Evolutionary conservation across 345 rosid genomes (phyloP).

Genomic region (Murraya paniculata): DNA sequence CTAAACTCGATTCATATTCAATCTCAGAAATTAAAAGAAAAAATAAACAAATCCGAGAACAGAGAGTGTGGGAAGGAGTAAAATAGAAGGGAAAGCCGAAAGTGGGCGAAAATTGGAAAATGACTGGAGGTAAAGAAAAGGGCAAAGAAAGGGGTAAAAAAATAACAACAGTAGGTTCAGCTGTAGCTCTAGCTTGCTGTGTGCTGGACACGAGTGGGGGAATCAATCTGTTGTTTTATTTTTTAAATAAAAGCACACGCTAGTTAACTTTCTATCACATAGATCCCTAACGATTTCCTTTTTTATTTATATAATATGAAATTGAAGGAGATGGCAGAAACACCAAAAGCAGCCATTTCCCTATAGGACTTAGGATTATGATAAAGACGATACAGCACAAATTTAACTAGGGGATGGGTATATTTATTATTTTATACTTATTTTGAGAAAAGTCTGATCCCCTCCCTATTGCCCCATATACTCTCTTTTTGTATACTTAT

Average conservation of each 20-base stretch:
- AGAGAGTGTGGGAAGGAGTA: not conserved
- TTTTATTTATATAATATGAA: not conserved
- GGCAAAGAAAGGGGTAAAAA: not conserved
- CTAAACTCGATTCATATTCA: constrained; percentile 23
- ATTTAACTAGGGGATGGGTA: no score
- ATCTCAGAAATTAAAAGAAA: not conserved
- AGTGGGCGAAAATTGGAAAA: not conserved
- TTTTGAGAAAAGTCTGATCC: no score
- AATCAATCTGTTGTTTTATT: not conserved
- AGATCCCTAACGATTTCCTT: not conserved
- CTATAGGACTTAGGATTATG: no score
- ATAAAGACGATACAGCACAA: no score
- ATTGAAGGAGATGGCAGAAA: no score
- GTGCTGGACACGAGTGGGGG: not conserved
- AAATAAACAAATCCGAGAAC: not conserved
- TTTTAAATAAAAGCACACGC: no score
- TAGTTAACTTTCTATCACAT: not conserved
- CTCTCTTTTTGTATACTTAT: no score
- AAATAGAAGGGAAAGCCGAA: not conserved
- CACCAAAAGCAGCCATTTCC: no score
- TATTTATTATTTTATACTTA: no score
- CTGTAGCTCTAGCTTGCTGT: not conserved
- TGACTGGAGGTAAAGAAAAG: constrained; percentile 1
- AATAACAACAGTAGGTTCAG: not conserved
- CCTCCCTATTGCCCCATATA: no score